Evolutionary conservation across 1,139 yeast genomes (phyloP), one percentile per base, ranked within the genome.

Genomic region (Debaryomyces udenii): DNA sequence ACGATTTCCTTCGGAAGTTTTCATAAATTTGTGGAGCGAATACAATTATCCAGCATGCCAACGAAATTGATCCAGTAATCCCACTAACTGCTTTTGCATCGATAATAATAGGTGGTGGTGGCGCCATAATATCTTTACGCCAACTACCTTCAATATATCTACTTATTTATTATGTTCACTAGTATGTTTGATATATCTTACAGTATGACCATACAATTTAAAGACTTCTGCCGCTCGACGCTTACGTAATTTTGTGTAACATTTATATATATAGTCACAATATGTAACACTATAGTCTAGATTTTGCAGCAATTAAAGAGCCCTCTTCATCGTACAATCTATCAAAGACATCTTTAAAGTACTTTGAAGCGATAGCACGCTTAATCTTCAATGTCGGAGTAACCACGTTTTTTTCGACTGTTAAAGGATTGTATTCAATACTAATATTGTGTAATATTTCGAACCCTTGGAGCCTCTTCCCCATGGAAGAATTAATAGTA

Each of bases 21-120:
- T 93, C 97, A 62, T 89, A 91, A 34, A 93, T 85, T 60, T 93
- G 99, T 11, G 99, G 99, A 30, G 96, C 95, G 70, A 93, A 93
- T 17, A 93, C 98, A 40, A 93, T 90, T 48, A 93, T 86, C 99
- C 99, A 93, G 62, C 98, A 93, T 14, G 97, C 96, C 33, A 93
- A 78, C 13, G 98, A 91, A 35, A 93, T 88, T 17, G 96, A 86
- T 53, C 96, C 96, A 16, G 93, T 80, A 46, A 89, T 86, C 4
- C 96, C 96, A 57, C 94, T 85, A 29, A 89, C 80, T 9, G 88
- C 87, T 51, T 81, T 81, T n/a, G 89, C 82, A 53, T 83, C 87
- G 43, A 86, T 67, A 27, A 77, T 73, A 24, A 83, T 78, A 9
- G 89, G 87, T 23, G 85, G 83, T 36, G 85, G 84, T 29, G 82